Evolutionary conservation across 129 eudicot species (phyloP), one percentile per base, ranked within the genome.

Genomic region (Chrysanthemum makinoi): DNA sequence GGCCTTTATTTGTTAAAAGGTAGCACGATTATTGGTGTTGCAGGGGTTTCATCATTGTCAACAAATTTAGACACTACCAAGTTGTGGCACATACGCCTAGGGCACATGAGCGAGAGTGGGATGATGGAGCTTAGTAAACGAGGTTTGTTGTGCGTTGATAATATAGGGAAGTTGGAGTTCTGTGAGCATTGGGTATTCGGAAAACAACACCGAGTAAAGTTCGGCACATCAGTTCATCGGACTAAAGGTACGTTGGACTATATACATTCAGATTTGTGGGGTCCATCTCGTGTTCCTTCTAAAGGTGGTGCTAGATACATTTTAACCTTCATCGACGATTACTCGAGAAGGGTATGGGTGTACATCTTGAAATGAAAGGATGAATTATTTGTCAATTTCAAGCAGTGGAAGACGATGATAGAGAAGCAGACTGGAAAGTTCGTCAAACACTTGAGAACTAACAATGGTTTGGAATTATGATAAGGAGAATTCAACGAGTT

Each of bases 201-300:
- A 28, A 28, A 28, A 4, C 33, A 28, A 28, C 33, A 28, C 33
- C 33, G 33, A 2, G 33, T 28, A 28, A 28, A 28, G 33, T 28
- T 28, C 4, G 33, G 33, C 33, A 28, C 4, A 4, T 4, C 33
- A 28, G 48, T 53, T 70, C 19, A 65, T 35, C 44, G 16, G 30
- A 65, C 50, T 1, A 65, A 46, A 4, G 52, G 51, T 5, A 65
- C 53, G 14, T 24, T 65, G 4, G 47, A 35, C 18, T 65, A 65
- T 22, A 15, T 65, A 24, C 70, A 65, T 65, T 10, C 26, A 11
- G 70, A 65, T 35, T 6, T 8, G 26, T 65, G 70, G 70, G 70
- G 70, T 65, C 51, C 53, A 4, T 35, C 70, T 35, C 50, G 11
- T 33, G 49, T 33, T 28, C 51, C 51, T 35, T 65, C 70, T 9